Evolutionary conservation across 108 stramenopile genomes (phyloP), one percentile per base, ranked within the genome.

Genomic region (Conticribra weissflogii): DNA sequence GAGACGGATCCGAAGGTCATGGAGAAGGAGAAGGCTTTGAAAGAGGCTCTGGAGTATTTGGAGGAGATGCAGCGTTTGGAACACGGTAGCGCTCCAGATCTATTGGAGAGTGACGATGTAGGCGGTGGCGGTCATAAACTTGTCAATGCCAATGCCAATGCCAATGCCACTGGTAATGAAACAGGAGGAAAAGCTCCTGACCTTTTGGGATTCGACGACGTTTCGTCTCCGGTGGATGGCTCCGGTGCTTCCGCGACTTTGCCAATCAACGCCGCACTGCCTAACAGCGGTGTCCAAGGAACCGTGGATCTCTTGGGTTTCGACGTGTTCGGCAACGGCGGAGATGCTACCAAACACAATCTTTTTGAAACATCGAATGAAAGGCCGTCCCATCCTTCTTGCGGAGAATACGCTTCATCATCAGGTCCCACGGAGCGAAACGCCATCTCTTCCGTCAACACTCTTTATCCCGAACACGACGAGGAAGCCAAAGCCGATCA

Each of bases 1-100:
- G 54, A 64, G 41, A 51, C 14, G 1, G 69, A 78, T 60, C 77
- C 77, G 12, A 66, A 71, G 47, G 58, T 71, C 33, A 47, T 71
- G 3, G 52, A 66, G 52, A 78, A 66, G 59, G 68, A 78, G 33
- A 71, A 70, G 52, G 69, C 63, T 1, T 61, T 78, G 57, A 33
- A 56, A 55, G 63, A 78, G 49, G 77, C 77, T 0, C 54, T 78
- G 69, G 77, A 78, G 45, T 78, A 78, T 59, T 49, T 78, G 16
- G 77, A 78, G 51, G 77, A 78, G 58, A 65, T 78, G 77, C 68
- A 71, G 27, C 44, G 64, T 36, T 49, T 60, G 46, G 54, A 78
- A 32, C 54, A 46, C 14, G 77, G 58, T 25, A 44, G 64, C 32
- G 54, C 59, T 57, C 55, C 30, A 2, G 76, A 77, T 69, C 68